These are phyloP conservation scores for Sequoia sempervirens DNA, from an alignment of 75 land plant species.

Conservation along the genomic window DNA sequence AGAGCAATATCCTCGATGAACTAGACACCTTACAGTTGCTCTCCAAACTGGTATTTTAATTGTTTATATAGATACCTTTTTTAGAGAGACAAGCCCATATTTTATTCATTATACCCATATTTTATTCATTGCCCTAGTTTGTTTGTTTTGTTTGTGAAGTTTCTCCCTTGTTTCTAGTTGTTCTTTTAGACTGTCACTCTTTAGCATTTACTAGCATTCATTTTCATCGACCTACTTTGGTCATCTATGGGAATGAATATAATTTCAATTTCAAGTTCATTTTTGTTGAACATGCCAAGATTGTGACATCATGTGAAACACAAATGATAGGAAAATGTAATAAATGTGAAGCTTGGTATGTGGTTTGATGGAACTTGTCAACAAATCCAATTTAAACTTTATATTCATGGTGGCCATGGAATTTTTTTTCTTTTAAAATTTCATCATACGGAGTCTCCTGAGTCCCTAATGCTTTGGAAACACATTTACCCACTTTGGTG, in stretches of 20 bases:
- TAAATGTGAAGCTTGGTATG: not conserved
- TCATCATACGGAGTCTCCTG: not conserved
- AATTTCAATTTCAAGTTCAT: too few species aligned
- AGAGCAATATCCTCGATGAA: conserved; percentile 98
- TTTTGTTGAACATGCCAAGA: not conserved
- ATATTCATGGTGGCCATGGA: not conserved
- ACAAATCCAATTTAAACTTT: not conserved
- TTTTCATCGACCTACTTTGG: too few species aligned
- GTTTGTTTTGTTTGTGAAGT: not conserved
- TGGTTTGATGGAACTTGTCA: not conserved
- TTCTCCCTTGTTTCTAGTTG: too few species aligned
- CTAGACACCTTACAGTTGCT: conserved; percentile 83
- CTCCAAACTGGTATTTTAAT: conserved; percentile 79
- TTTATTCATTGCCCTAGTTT: too few species aligned
- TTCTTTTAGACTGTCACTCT: too few species aligned
- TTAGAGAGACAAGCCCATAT: not conserved
- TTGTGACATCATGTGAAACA: not conserved
- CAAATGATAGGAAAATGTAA: not conserved
- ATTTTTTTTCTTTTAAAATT: not conserved
- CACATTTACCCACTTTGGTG: too few species aligned
- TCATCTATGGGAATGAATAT: too few species aligned
- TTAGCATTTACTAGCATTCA: too few species aligned
- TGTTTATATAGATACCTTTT: not conserved
- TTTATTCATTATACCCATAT: too few species aligned
- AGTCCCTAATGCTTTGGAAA: not conserved